A percentile compares a stretch with the other conserved stretches of the same genome.
These are phyloP conservation scores for Geotrichum carabidarum DNA, from an alignment of 1,139 yeast species.

Conservation along the genomic window DNA sequence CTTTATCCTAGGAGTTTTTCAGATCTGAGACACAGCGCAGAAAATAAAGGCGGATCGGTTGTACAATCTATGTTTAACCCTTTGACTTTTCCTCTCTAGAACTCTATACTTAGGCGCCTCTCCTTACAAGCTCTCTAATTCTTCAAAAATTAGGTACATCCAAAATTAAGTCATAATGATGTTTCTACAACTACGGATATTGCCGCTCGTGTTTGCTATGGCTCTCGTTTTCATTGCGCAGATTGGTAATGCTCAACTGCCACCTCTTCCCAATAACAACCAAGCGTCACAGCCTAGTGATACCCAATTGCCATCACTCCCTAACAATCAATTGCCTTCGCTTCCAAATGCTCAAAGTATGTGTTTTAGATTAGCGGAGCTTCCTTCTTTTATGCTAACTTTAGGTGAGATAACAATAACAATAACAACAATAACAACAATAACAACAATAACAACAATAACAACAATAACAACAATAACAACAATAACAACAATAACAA, in stretches of 20 bases:
- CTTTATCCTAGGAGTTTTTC: too few species aligned
- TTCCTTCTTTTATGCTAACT: background rate
- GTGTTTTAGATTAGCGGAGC: background rate
- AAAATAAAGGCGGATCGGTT: too few species aligned
- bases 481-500: background rate
- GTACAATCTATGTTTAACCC: too few species aligned
- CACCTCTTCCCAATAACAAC: too few species aligned
- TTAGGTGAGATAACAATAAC: background rate
- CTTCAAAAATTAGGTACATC: too few species aligned
- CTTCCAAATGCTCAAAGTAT: background rate
- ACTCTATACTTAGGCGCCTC: too few species aligned
- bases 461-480: background rate
- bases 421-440: conserved; percentile 15
- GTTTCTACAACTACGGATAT: conserved; percentile 2
- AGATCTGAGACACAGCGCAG: too few species aligned
- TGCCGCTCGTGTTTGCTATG: conserved; percentile 1
- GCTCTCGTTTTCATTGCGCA: background rate
- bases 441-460: background rate
- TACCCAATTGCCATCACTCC: too few species aligned
- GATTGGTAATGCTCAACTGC: background rate
- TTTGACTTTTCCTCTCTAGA: too few species aligned
- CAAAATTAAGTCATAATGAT: background rate
- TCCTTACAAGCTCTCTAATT: too few species aligned
- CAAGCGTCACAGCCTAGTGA: too few species aligned
- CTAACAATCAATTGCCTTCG: too few species aligned